Evolutionary conservation across 2,329 filamentous ascomycete genomes (phyloP), one percentile per base, ranked within the genome.

Genomic region (Aspergillus ochraceoroseus): DNA sequence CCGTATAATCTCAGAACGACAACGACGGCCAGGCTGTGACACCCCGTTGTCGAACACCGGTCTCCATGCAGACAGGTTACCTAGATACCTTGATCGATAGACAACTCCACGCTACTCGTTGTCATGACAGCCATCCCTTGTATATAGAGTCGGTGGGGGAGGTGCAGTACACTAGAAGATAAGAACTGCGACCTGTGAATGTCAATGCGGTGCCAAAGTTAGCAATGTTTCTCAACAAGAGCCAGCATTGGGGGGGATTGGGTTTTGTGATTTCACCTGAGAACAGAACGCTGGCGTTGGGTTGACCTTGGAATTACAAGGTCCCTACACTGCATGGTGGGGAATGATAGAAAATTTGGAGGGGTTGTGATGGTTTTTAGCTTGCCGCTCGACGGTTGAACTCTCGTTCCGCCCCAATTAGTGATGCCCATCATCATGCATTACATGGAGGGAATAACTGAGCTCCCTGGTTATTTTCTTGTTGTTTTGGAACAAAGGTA

Each of bases 1-100:
- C 63, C 63, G 63, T 66, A 64, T 66, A 51, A 56, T 66, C 63
- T 66, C 63, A 66, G 63, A 65, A 64, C 62, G 54, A 52, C 55
- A 44, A 46, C 40, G 35, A 43, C 29, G 32, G 33, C 18, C 35
- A 43, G 26, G 20, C n/a, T 14, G 17, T 8, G 7, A 15, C n/a
- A 25, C 32, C 18, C 44, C 44, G 38, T 38, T 50, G 51, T 45
- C 62, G 62, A 61, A 66, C 63, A 66, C 63, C 63, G 63, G 63
- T 65, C 63, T 59, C 55, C 60, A 65, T 63, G 63, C 62, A 58
- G 54, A 55, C 52, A 52, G 47, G 54, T 62, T 56, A 56, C 52
- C 53, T 62, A 57, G 59, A 56, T 65, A 65, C 63, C 63, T 66
- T 66, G 63, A 66, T 66, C 61, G 49, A 48, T 47, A 53, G 61